Base-by-base conservation (phyloP, 2,329 filamentous ascomycete genomes). In the Ophiostoma piceae region DNA sequence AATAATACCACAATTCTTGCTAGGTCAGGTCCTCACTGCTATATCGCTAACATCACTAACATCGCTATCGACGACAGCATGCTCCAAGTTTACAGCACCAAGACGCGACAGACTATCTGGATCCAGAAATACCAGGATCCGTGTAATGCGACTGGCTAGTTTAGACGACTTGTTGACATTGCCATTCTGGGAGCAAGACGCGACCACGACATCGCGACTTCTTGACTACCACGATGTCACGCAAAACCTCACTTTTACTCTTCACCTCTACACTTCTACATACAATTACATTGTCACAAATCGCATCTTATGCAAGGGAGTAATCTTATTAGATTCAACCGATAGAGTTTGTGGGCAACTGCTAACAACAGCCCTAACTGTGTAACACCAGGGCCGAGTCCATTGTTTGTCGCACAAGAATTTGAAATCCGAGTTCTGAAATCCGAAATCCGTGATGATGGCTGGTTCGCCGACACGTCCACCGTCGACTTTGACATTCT, bases 61-160 rank as follows among this genome's bases (percentile, higher is more conserved):
- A 19, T 19, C 43, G 16, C 43, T 47, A 19, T 47, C 43, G 16
- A 19, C 5, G 16, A 47, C 43, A 19, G 43, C 16, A 43, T 16
- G 14, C 14, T 43, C 41, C 14, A 43, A 14, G 35, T 14, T 2
- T 43, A 41, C 41, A 47, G 41, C 41, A 47, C 41, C 41, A n/a
- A 47, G 41, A 47, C 43, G 16, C 16, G 43, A 47, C 43, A 47
- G 43, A 47, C 43, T 47, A 47, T 47, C 26, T 32, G 54, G 54
- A 32, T 60, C 54, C 54, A 60, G 54, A 60, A 60, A 32, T 60
- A 60, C 22, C 54, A 32, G 32, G 54, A 70, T 67, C 68, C 68
- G 68, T 70, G 68, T 70, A 70, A 70, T 70, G 68, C 68, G 22
- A 70, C 68, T 70, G 68, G 68, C 68, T 67, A 65, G 9, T 29